phyloP scores from a whole-genome alignment of 1,284 basidiomycete species.

The Sutorius eximius region DNA sequence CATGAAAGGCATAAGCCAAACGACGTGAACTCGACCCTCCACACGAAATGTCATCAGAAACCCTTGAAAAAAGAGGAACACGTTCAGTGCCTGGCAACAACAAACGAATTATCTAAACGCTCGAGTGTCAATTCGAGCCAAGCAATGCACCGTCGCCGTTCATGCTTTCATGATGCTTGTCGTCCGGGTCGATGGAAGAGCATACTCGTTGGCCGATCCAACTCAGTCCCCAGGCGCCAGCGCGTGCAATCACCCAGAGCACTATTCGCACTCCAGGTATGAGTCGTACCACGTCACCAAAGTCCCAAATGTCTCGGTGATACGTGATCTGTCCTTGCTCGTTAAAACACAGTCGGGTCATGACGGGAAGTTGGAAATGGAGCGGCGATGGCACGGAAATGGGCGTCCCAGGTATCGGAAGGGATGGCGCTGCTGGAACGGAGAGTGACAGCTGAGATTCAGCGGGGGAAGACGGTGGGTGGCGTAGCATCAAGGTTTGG shows the following conservation, averaged over 20 bases:
- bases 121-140: slow-evolving; percentile 4
- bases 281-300: slow-evolving; percentile 66
- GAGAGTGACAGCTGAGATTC: slow-evolving; percentile 26
- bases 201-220: slow-evolving; percentile 33
- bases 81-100: not conserved
- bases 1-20: slow-evolving; percentile 8
- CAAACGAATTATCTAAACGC: slow-evolving; percentile 9
- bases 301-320: slow-evolving; percentile 75
- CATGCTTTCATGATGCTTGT: not conserved
- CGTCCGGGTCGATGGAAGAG: slow-evolving; percentile 5
- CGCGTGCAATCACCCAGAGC: slow-evolving; percentile 64
- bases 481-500: slow-evolving; percentile 33
- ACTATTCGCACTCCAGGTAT: slow-evolving; percentile 63
- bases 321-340: slow-evolving; percentile 71
- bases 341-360: slow-evolving; percentile 71
- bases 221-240: slow-evolving; percentile 56
- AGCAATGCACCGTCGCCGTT: slow-evolving; percentile 17
- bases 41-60: not conserved
- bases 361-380: slow-evolving; percentile 65
- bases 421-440: slow-evolving; percentile 39
- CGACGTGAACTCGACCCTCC: not conserved
- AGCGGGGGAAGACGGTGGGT: slow-evolving; percentile 36
- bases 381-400: slow-evolving; percentile 63
- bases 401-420: slow-evolving; percentile 54
- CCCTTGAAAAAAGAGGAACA: not conserved